Conservation (phyloP, 2,329 filamentous ascomycete species). For the Epichloe brachyelytri region DNA sequence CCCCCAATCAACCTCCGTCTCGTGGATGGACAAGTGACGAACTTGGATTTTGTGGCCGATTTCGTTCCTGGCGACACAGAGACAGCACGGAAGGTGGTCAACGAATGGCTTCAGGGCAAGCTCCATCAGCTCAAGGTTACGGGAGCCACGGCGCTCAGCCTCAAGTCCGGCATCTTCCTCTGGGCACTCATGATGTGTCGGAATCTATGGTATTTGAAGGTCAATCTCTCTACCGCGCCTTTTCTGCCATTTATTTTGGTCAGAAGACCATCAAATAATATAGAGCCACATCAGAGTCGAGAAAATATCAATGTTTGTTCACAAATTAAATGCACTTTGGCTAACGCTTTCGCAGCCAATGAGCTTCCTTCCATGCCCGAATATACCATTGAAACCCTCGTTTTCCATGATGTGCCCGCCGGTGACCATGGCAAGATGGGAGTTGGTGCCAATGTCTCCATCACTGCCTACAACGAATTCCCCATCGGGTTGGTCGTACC, state of each 20-base stretch:
- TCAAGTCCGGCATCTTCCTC: conserved; percentile 68
- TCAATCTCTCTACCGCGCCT: conserved; percentile 57
- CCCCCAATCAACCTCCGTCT: conserved; percentile 62
- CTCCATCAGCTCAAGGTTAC: conserved; percentile 58
- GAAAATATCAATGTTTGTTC: not conserved
- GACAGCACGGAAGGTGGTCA: conserved; percentile 65
- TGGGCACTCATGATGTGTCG: conserved; percentile 65
- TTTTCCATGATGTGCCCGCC: conserved; percentile 58
- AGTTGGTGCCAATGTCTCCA: conserved; percentile 67
- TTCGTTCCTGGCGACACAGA: conserved; percentile 64
- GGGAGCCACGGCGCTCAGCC: conserved; percentile 57
- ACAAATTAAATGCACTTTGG: conserved; percentile 10
- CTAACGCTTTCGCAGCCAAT: conserved; percentile 36
- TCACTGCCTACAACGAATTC: conserved; percentile 63
- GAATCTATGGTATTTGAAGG: conserved; percentile 72
- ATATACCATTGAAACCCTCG: conserved; percentile 71
- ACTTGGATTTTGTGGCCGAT: conserved; percentile 67
- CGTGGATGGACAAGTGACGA: conserved; percentile 62
- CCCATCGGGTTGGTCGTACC: conserved; percentile 68
- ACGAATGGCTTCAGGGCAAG: conserved; percentile 77
- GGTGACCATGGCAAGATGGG: conserved; percentile 40
- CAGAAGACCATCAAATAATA: conserved; percentile 34
- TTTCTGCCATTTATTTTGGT: conserved; percentile 48
- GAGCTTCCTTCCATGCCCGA: conserved; percentile 66
- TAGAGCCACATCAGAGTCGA: conserved; percentile 2